Conservation (phyloP, 1,284 basidiomycete genomes). For the Athelia psychrophila region DNA sequence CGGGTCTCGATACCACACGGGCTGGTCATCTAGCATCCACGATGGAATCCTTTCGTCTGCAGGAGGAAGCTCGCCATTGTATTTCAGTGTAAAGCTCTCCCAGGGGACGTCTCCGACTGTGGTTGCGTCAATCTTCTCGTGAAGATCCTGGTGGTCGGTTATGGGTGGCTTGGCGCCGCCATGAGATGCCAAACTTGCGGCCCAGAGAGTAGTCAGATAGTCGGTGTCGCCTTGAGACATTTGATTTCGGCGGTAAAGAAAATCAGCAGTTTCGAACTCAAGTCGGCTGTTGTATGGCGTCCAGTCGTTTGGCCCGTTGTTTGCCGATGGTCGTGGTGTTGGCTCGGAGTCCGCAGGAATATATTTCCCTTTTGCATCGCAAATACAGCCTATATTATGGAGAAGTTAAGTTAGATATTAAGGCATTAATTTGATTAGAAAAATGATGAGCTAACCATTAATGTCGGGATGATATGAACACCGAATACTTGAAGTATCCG, state of each 20-base stretch:
- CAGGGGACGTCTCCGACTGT: not conserved
- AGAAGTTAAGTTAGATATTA: not conserved
- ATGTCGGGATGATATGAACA: not conserved
- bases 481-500: no score
- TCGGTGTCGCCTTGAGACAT: slow-evolving; percentile 8
- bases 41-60: not conserved
- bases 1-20: not conserved
- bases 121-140: not conserved
- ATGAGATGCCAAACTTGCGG: slow-evolving; percentile 5
- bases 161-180: not conserved
- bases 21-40: not conserved
- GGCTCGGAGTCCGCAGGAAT: not conserved
- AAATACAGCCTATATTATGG: not conserved
- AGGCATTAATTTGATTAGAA: not conserved
- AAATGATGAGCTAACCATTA: not conserved
- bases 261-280: not conserved
- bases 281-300: not conserved
- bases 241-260: slow-evolving; percentile 1
- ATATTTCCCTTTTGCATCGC: not conserved
- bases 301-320: not conserved
- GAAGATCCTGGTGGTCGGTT: not conserved
- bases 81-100: not conserved
- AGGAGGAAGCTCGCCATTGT: not conserved
- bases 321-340: not conserved
- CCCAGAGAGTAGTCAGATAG: slow-evolving; percentile 13